Evolutionary conservation across 1,139 yeast genomes (phyloP), one percentile per base, ranked within the genome.

Genomic region (Debaryomycetaceae sp.): DNA sequence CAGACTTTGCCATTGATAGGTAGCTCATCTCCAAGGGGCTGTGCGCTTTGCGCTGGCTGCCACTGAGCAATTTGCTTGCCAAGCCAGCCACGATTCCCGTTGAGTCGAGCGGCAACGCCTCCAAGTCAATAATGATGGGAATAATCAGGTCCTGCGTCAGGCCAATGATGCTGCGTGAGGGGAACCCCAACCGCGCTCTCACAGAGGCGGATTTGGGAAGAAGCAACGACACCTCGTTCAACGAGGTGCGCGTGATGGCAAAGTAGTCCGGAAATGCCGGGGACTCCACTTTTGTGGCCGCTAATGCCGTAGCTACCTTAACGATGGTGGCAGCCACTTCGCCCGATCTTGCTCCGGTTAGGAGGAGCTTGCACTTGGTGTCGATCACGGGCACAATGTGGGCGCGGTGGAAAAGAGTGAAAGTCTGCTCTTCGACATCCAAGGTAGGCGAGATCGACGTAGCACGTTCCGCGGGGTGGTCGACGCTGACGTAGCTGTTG

Each of bases 71-170:
- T 34, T 58, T 62, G 32, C 74, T 60, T 1, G 85, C 83, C 19
- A 79, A 67, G 1, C 84, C 83, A 0, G 83, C 78, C 1, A 78
- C 84, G 34, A 79, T 76, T 30, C 85, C 85, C 6, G 81, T 76
- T 5, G 78, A 64, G 46, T 78, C 79, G 26, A 75, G 56, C 0
- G 84, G 84, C 22, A 78, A 51, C 18, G 54, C 54, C n/a, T 69
- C 58, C 36, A 78, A 63, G 45, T 78, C 80, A 23, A 78, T 66
- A 2, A 69, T 58, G 3, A 78, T 62, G 0, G 85, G 84, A n/a
- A 71, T 61, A 29, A 78, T 64, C 23, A 61, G 58, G 45, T 78
- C 85, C 38, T 70, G 72, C 12, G 70, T 58, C 2, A 82, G 74
- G 1, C 85, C 85, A 27, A 76, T 65, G 23, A 73, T 61, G 25